These are phyloP conservation scores for Colletotrichum tofieldiae DNA, from an alignment of 2,329 filamentous ascomycete genomes.

Conservation along the genomic window DNA sequence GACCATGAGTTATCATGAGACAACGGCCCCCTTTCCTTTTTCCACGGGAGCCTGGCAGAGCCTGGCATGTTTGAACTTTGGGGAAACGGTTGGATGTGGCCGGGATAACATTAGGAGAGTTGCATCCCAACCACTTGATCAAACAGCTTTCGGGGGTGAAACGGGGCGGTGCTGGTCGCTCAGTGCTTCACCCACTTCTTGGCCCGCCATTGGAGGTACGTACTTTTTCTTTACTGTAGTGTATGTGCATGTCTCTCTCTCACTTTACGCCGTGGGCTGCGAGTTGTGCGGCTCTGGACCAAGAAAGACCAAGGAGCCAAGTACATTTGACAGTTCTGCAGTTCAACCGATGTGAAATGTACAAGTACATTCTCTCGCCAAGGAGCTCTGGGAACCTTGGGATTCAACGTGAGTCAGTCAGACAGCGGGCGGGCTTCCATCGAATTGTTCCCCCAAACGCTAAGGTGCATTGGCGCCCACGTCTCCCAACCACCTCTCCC, in stretches of 20 bases:
- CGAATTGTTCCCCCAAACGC: neutral
- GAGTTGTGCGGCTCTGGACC: neutral
- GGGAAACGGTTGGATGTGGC: slow-evolving; percentile 3
- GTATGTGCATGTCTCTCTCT: neutral
- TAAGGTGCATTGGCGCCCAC: slow-evolving; percentile 17
- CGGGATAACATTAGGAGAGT: slow-evolving; percentile 3
- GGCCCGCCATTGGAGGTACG: neutral
- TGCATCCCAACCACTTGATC: slow-evolving; percentile 33
- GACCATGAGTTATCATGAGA: slow-evolving; percentile 24
- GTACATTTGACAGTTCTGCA: slow-evolving; percentile 1
- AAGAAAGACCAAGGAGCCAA: slow-evolving; percentile 10
- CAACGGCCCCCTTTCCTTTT: slow-evolving; percentile 14
- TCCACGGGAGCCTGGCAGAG: neutral
- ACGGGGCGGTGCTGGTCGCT: slow-evolving; percentile 34
- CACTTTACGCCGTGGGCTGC: neutral
- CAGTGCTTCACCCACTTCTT: slow-evolving; percentile 28
- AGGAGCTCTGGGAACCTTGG: neutral
- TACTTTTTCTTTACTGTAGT: neutral
- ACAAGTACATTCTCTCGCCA: neutral
- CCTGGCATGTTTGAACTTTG: slow-evolving; percentile 6
- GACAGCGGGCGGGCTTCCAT: slow-evolving; percentile 4
- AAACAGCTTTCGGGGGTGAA: slow-evolving; percentile 27
- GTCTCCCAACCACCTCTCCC: slow-evolving; percentile 29
- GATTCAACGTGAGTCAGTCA: neutral
- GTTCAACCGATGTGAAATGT: neutral